Evolutionary conservation across 2,329 filamentous ascomycete genomes (phyloP).

Genomic region (Byssochlamys sp.): DNA sequence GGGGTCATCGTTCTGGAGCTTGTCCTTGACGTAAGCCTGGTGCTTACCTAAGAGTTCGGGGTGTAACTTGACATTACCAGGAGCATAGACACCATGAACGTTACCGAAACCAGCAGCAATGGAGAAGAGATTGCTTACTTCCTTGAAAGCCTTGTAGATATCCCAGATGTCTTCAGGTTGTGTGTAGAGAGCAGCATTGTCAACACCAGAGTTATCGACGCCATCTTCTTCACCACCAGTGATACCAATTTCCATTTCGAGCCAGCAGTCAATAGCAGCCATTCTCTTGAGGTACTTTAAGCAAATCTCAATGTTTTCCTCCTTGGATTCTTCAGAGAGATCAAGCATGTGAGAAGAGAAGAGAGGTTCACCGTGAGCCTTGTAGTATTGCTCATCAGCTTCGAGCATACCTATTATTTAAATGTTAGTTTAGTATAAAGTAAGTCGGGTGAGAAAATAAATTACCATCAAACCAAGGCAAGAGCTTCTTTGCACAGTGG

Average conservation of each 20-base stretch:
- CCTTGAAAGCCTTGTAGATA: slow-evolving; percentile 75
- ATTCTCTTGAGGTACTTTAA: slow-evolving; percentile 87
- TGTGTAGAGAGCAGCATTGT: slow-evolving; percentile 95
- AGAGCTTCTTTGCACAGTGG: slow-evolving; percentile 98
- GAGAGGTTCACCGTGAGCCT: slow-evolving; percentile 80
- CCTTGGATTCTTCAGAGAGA: slow-evolving; percentile 78
- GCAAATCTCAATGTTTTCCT: slow-evolving; percentile 86
- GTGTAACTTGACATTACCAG: slow-evolving; percentile 91
- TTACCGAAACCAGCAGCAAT: slow-evolving; percentile 98
- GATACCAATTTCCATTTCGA: slow-evolving; percentile 96
- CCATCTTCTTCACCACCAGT: slow-evolving; percentile 96
- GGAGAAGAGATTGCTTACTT: slow-evolving; percentile 91
- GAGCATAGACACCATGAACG: slow-evolving; percentile 98
- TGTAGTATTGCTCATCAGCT: slow-evolving; percentile 90
- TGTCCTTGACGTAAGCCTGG: slow-evolving; percentile 79
- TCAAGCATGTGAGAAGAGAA: slow-evolving; percentile 99
- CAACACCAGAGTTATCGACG: slow-evolving; percentile 95
- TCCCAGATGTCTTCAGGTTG: slow-evolving; percentile 92
- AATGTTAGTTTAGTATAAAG: too few relatives aligned
- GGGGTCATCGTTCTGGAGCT: slow-evolving; percentile 59
- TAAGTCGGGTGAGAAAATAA: too few relatives aligned
- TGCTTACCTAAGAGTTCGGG: slow-evolving; percentile 94
- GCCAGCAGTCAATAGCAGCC: slow-evolving; percentile 95
- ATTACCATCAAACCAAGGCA: slow-evolving; percentile 94
- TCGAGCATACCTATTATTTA: too few relatives aligned